Base-by-base conservation (phyloP, 768 basidiomycete species). In the Auricularia heimuer region DNA sequence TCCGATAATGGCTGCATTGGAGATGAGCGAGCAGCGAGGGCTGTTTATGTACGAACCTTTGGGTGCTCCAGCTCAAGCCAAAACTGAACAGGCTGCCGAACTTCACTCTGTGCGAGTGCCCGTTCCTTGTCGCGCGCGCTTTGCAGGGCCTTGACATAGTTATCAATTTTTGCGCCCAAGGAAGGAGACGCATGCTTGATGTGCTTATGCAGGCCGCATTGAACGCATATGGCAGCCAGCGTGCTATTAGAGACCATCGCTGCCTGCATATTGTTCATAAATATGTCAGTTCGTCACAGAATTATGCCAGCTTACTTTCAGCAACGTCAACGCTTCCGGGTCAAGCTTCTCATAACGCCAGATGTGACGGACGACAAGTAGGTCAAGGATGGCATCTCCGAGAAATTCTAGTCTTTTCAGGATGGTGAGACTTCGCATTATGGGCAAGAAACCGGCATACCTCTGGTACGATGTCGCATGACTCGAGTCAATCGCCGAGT, bases 161-260 rank as follows among this genome's bases (percentile, higher is more conserved):
- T 72, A 16, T 78, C 74, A 61, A 93, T 85, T 58, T 76, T 75
- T 51, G 70, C 73, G 18, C 77, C 78, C 10, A 90, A 74, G 12
- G 80, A 75, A 51, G 80, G 76, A 3, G 86, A 85, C 63, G 84
- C 84, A 62, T 83, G 80, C 60, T 82, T 76, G 34, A 93, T 75
- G 73, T 87, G 76, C 54, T 85, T 75, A 65, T 90, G 77, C 63
- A 94, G 75, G 39, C 87, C 87, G 63, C 82, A 82, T 68, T 80
- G 81, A 18, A 93, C 85, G 68, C 88, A 91, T 65, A 93, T 73
- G 2, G 91, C 88, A 45, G 87, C 90, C 54, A 94, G 77, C 18
- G 87, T 79, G 36, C 85, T 81, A 73, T 93, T 93, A 3, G 89
- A 90, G 34, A 94, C 90, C 90, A 94, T 93, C 7, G 89, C 88